Percentiles rank a stretch among this genome's conserved stretches.
These are phyloP conservation scores for Fusarium buharicum DNA, from an alignment of 2,329 filamentous ascomycete species.

Conservation along the genomic window DNA sequence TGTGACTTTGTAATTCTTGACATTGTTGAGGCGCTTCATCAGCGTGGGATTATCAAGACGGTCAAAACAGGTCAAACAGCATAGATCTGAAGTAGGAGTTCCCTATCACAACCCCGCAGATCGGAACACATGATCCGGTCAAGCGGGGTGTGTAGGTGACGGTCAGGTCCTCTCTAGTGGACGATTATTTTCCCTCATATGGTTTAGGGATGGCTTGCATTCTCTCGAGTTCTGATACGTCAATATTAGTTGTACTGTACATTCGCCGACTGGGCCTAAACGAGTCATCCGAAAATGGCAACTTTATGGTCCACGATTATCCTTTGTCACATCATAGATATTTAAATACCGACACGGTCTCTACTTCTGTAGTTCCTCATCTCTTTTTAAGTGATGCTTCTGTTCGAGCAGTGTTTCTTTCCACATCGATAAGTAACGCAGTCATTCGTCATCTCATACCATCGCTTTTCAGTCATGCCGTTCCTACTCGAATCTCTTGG, in stretches of 20 bases:
- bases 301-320: conserved; percentile 10
- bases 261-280: too few species aligned
- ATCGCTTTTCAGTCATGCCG: neutral
- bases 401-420: too few species aligned
- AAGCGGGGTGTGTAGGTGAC: neutral
- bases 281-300: conserved; percentile 4
- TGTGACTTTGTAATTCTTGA: too few species aligned
- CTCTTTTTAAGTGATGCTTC: too few species aligned
- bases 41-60: conserved; percentile 1
- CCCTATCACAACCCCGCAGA: neutral
- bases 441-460: too few species aligned
- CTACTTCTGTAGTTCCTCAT: neutral
- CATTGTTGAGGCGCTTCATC: too few species aligned
- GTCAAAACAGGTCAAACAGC: neutral
- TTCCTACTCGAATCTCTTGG: neutral
- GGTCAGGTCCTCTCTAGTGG: neutral
- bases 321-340: neutral
- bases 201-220: neutral
- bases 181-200: conserved; percentile 3
- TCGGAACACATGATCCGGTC: neutral
- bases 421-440: too few species aligned
- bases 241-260: neutral
- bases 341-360: neutral
- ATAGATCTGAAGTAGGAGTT: too few species aligned
- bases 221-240: neutral